A percentile compares a stretch with the other conserved stretches of the same genome.
Evolutionary conservation across 1,284 basidiomycete species (phyloP).

Genomic region (Cutaneotrichosporon sp.): DNA sequence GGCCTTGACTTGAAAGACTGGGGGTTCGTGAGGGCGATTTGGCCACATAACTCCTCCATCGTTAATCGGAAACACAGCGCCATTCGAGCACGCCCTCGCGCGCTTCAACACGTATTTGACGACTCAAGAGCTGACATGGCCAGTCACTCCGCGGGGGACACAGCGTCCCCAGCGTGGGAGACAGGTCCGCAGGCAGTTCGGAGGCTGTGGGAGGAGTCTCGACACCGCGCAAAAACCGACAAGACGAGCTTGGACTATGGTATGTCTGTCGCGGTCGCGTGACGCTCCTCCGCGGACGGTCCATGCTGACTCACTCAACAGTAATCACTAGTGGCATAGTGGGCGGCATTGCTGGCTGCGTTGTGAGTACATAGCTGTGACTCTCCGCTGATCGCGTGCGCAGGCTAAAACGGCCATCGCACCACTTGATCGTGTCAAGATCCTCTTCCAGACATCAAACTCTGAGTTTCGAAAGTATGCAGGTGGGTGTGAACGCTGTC

Average conservation of each 20-base stretch:
- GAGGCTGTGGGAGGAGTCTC: constrained; percentile 34
- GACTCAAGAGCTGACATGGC: constrained; percentile 2
- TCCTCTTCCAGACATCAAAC: constrained; percentile 95
- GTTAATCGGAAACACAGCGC: background rate
- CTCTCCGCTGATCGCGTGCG: background rate
- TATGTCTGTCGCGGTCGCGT: constrained; percentile 18
- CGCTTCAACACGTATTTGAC: background rate
- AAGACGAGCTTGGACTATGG: constrained; percentile 67
- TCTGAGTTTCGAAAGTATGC: constrained; percentile 91
- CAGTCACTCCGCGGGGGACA: constrained; percentile 17
- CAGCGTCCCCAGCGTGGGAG: constrained; percentile 15
- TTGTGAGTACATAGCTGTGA: constrained; percentile 57
- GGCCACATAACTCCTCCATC: background rate
- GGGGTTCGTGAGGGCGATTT: background rate
- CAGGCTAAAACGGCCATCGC: constrained; percentile 96
- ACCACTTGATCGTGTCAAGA: constrained; percentile 96
- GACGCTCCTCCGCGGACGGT: background rate
- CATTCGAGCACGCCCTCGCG: background rate
- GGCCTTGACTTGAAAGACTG: background rate
- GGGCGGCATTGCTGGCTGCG: constrained; percentile 87
- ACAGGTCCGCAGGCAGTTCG: constrained; percentile 1
- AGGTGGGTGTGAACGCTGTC: constrained; percentile 52
- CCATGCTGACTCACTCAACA: constrained; percentile 14
- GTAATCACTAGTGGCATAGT: constrained; percentile 61
- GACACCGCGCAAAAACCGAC: constrained; percentile 58